phyloP scores from a whole-genome alignment of 179 eudicot genomes.

The Heliamphora pulchella region DNA sequence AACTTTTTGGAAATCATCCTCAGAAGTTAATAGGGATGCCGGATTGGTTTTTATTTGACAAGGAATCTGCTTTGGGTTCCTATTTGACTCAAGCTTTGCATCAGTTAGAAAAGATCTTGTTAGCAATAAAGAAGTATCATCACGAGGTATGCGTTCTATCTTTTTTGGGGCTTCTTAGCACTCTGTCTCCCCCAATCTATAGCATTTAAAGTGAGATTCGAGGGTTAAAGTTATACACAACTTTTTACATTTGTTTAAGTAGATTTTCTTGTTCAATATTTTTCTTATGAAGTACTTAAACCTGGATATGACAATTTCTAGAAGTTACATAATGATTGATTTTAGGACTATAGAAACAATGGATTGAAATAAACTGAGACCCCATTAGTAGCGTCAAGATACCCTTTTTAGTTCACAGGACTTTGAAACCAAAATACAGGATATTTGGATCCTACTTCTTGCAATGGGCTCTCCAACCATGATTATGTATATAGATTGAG shows the following conservation, averaged over 20 bases:
- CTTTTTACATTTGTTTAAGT: neutral
- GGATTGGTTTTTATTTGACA: constrained; percentile 26
- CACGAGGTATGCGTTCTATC: constrained; percentile 50
- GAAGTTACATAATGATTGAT: neutral
- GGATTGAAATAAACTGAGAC: too few species aligned
- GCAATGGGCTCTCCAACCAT: neutral
- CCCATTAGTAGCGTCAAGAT: too few species aligned
- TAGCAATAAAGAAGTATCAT: constrained; percentile 54
- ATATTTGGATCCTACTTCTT: neutral
- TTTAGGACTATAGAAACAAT: neutral
- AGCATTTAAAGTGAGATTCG: neutral
- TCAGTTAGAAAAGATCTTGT: constrained; percentile 26
- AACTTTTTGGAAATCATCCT: constrained; percentile 16
- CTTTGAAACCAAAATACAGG: neutral
- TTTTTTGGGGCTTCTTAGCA: neutral
- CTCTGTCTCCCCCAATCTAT: neutral
- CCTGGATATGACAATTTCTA: neutral
- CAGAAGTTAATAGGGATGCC: constrained; percentile 16
- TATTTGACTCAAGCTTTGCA: constrained; percentile 36
- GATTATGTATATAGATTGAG: neutral
- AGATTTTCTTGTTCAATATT: neutral
- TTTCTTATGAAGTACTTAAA: neutral
- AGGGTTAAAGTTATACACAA: neutral
- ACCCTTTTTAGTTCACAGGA: neutral
- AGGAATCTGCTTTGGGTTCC: constrained; percentile 27